These are phyloP conservation scores for Dioszegia hungarica DNA, from an alignment of 768 basidiomycete species.

Conservation along the genomic window DNA sequence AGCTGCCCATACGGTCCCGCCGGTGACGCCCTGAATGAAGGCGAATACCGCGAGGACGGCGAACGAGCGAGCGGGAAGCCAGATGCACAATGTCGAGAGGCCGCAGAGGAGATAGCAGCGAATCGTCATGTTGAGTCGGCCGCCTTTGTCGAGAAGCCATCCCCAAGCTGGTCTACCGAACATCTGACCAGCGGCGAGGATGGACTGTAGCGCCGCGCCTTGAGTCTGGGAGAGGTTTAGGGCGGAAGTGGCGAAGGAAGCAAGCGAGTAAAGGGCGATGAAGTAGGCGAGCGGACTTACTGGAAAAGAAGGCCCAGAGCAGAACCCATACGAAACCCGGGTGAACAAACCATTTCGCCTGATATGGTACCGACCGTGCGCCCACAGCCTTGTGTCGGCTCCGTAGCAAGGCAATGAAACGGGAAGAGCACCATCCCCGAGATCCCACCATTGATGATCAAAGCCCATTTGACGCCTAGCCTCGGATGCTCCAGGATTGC, in stretches of 20 bases:
- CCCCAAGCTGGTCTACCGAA: conserved; percentile 47
- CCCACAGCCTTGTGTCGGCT: conserved; percentile 37
- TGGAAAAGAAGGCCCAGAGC: conserved; percentile 40
- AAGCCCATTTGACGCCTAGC: conserved; percentile 32
- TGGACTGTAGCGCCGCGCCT: conserved; percentile 45
- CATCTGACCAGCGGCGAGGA: conserved; percentile 47
- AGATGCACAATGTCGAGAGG: conserved; percentile 42
- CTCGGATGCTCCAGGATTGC: conserved; percentile 12
- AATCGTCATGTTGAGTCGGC: conserved; percentile 44
- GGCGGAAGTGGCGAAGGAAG: conserved; percentile 45
- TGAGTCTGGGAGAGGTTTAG: conserved; percentile 42
- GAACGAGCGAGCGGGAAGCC: conserved; percentile 45
- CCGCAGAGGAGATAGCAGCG: conserved; percentile 44
- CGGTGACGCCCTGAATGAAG: conserved; percentile 53
- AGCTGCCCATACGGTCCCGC: conserved; percentile 67
- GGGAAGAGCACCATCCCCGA: conserved; percentile 40
- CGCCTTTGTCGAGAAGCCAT: conserved; percentile 36
- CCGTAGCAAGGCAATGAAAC: conserved; percentile 30
- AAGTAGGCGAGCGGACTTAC: conserved; percentile 43
- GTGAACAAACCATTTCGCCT: conserved; percentile 36
- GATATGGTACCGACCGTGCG: conserved; percentile 36
- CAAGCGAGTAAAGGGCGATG: conserved; percentile 44
- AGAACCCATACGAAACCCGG: conserved; percentile 44
- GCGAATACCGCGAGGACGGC: conserved; percentile 45
- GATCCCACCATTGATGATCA: conserved; percentile 46